Percentiles rank a stretch among this genome's conserved stretches.
Evolutionary conservation across 768 basidiomycete species (phyloP).

Genomic region (Russula compacta): DNA sequence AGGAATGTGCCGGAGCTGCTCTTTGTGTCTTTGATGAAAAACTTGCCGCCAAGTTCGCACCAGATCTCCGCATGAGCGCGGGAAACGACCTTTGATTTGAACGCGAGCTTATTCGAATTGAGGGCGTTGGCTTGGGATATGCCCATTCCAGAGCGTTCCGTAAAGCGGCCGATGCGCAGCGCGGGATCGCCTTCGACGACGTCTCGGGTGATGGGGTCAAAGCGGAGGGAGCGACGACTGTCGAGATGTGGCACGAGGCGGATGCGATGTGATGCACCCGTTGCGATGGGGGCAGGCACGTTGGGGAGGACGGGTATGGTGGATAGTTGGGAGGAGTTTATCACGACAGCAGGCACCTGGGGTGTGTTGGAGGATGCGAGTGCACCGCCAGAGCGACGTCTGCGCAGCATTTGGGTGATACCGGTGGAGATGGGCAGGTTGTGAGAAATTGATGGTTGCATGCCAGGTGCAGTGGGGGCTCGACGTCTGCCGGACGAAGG

Average conservation of each 20-base stretch:
- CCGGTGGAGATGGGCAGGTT: conserved; percentile 29
- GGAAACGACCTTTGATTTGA: conserved; percentile 92
- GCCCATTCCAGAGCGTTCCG: conserved; percentile 68
- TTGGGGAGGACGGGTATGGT: conserved; percentile 19
- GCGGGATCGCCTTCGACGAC: conserved; percentile 58
- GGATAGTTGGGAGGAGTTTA: conserved; percentile 21
- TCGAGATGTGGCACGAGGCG: conserved; percentile 95
- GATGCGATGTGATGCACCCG: conserved; percentile 53
- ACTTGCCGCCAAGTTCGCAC: conserved; percentile 58
- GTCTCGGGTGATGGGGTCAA: conserved; percentile 88
- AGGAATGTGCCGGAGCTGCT: conserved; percentile 88
- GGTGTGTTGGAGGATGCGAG: conserved; percentile 29
- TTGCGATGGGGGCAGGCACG: conserved; percentile 17
- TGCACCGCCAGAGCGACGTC: conserved; percentile 56
- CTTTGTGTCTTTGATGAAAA: conserved; percentile 87
- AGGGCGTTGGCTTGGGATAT: conserved; percentile 57
- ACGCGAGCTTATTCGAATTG: conserved; percentile 79
- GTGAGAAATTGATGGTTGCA: conserved; percentile 31
- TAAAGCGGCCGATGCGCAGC: conserved; percentile 90
- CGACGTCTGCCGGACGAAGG: conserved; percentile 31
- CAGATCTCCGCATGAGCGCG: conserved; percentile 93
- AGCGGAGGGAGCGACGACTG: conserved; percentile 76
- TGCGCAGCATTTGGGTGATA: conserved; percentile 54
- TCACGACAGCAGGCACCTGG: conserved; percentile 22
- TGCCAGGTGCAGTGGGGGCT: conserved; percentile 31